A percentile compares a stretch with the other conserved stretches of the same genome.
phyloP scores from a whole-genome alignment of 257 asterid genomes.

The Sherardia arvensis region DNA sequence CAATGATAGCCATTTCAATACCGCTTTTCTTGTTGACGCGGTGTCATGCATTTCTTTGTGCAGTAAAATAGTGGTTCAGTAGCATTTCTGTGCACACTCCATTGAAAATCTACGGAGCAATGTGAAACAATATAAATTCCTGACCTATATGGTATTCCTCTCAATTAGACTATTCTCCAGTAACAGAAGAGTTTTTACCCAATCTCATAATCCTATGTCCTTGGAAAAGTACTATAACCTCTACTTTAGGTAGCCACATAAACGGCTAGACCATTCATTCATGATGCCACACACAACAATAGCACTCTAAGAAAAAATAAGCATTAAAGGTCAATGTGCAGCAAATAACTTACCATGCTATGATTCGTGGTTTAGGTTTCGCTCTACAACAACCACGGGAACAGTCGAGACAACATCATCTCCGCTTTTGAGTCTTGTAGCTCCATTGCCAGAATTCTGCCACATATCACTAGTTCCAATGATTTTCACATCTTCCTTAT shows the following conservation, averaged over 20 bases:
- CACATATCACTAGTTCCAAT: conserved; percentile 6
- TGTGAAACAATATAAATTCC: not conserved
- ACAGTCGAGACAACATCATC: too few species aligned
- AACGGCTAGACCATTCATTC: not conserved
- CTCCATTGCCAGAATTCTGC: conserved; percentile 5
- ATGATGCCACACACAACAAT: not conserved
- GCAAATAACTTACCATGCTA: not conserved
- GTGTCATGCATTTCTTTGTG: not conserved
- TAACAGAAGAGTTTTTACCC: not conserved
- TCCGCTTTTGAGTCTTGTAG: not conserved
- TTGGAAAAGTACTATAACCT: not conserved
- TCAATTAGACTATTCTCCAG: not conserved
- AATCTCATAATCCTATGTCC: not conserved
- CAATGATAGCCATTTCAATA: not conserved
- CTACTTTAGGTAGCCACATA: not conserved
- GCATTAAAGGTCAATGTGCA: not conserved
- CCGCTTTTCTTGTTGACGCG: not conserved
- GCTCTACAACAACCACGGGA: not conserved
- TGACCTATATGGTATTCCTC: not conserved
- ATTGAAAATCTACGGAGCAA: too few species aligned
- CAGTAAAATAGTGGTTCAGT: not conserved
- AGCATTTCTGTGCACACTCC: not conserved
- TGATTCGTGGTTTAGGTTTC: conserved; percentile 2
- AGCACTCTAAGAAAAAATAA: not conserved
- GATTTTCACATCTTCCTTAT: not conserved